These are phyloP conservation scores for Zangia roseola DNA, from an alignment of 768 basidiomycete genomes.

Conservation along the genomic window DNA sequence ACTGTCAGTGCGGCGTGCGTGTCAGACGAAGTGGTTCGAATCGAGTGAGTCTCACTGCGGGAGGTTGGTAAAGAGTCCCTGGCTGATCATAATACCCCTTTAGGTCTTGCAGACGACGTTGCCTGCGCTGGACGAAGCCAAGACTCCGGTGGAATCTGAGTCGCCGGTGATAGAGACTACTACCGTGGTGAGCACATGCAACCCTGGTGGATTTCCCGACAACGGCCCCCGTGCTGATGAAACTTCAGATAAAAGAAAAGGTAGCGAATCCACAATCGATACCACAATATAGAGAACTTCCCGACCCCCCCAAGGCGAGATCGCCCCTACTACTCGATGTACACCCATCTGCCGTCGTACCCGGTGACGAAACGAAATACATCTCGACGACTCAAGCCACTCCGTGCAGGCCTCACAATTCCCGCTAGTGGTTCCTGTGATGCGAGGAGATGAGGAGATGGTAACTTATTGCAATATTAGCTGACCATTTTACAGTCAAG, in stretches of 20 bases:
- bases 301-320: conserved; percentile 4
- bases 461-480: no score
- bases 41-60: neutral
- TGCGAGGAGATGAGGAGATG: neutral
- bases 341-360: neutral
- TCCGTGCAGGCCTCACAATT: neutral
- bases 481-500: neutral
- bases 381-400: neutral
- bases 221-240: neutral
- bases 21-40: neutral
- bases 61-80: neutral
- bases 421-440: neutral
- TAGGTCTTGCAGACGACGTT: conserved; percentile 6
- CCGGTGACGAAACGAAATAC: neutral
- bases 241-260: conserved; percentile 13
- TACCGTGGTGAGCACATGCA: neutral
- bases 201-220: neutral
- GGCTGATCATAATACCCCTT: neutral
- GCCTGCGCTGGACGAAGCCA: conserved; percentile 7
- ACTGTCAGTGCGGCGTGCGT: neutral
- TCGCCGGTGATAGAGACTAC: neutral
- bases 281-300: conserved; percentile 11
- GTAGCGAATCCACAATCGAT: neutral
- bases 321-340: neutral
- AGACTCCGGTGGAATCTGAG: neutral